Evolutionary conservation across 2,329 filamentous ascomycete species (phyloP).

Genomic region (Endoconidiophora polonica): DNA sequence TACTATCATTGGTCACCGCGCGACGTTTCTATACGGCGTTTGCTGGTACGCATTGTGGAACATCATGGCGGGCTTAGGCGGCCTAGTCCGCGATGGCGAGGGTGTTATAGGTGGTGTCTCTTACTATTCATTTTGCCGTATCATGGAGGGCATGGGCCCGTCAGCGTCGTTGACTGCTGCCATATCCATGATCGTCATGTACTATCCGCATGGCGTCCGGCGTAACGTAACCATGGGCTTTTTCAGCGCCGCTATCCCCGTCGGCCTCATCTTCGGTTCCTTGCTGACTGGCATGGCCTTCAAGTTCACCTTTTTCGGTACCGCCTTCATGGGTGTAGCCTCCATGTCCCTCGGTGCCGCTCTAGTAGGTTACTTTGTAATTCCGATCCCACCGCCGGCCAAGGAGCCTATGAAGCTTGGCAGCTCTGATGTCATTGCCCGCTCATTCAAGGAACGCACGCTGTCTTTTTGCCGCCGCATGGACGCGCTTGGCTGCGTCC

Average conservation of each 20-base stretch:
- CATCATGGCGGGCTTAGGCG: constrained; percentile 26
- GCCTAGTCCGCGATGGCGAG: constrained; percentile 1
- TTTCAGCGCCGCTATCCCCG: constrained; percentile 29
- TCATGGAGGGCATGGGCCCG: constrained; percentile 42
- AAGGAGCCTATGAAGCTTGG: not conserved
- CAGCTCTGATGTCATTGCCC: not conserved
- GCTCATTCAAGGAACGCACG: not conserved
- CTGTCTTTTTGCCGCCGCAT: constrained; percentile 14
- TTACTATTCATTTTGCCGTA: constrained; percentile 22
- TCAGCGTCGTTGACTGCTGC: constrained; percentile 47
- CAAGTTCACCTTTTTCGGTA: constrained; percentile 28
- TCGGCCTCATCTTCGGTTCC: constrained; percentile 28
- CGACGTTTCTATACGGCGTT: constrained; percentile 35
- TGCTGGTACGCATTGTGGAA: constrained; percentile 38
- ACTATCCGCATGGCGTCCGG: constrained; percentile 36
- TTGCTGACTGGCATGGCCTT: constrained; percentile 25
- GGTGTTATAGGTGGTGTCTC: constrained; percentile 29
- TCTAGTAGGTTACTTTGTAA: constrained; percentile 18
- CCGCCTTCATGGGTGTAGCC: constrained; percentile 27
- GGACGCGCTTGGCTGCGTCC: constrained; percentile 24
- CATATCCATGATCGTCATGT: constrained; percentile 42
- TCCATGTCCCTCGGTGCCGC: constrained; percentile 19
- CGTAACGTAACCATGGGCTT: constrained; percentile 44
- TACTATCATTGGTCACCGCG: constrained; percentile 39
- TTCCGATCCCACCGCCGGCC: constrained; percentile 18